A percentile compares a stretch with the other conserved stretches of the same genome.
Conservation (phyloP, 169 alveolate genomes). For the Plasmodium sp. region DNA sequence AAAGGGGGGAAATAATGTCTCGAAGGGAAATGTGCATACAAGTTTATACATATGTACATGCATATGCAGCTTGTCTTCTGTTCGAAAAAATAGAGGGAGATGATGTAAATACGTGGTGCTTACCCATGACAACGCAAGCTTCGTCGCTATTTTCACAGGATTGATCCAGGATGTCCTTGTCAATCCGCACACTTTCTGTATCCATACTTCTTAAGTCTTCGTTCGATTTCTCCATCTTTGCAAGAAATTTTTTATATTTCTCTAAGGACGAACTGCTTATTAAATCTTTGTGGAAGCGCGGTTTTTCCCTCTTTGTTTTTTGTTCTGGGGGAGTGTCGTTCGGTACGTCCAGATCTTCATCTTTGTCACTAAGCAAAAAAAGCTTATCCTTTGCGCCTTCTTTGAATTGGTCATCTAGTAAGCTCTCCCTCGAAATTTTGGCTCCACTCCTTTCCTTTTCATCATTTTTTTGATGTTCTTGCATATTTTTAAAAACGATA, state of each 20-base stretch:
- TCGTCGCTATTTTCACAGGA: constrained; percentile 14
- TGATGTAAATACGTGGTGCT: background rate
- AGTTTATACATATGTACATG: background rate
- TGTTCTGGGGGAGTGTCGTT: background rate
- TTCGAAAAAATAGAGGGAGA: background rate
- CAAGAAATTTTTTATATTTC: constrained; percentile 33
- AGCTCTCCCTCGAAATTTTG: constrained; percentile 22
- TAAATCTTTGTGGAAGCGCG: constrained; percentile 38
- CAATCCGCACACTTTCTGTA: constrained; percentile 43
- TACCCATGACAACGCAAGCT: constrained; percentile 67
- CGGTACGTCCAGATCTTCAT: background rate
- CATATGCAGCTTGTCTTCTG: background rate
- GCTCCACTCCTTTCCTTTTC: background rate
- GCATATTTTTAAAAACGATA: background rate
- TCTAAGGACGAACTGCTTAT: constrained; percentile 18
- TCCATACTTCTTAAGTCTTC: constrained; percentile 47
- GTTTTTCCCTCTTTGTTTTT: constrained; percentile 23
- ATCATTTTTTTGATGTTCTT: constrained; percentile 10
- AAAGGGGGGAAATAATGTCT: background rate
- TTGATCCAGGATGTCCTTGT: constrained; percentile 44
- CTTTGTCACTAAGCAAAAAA: constrained; percentile 8
- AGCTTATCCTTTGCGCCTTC: constrained; percentile 12
- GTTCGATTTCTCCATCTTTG: constrained; percentile 64
- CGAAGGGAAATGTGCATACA: background rate
- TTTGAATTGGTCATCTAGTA: constrained; percentile 67